These are phyloP conservation scores for Calamus simplicifolius DNA, from an alignment of 176 grass and related monocot genomes.

Conservation along the genomic window DNA sequence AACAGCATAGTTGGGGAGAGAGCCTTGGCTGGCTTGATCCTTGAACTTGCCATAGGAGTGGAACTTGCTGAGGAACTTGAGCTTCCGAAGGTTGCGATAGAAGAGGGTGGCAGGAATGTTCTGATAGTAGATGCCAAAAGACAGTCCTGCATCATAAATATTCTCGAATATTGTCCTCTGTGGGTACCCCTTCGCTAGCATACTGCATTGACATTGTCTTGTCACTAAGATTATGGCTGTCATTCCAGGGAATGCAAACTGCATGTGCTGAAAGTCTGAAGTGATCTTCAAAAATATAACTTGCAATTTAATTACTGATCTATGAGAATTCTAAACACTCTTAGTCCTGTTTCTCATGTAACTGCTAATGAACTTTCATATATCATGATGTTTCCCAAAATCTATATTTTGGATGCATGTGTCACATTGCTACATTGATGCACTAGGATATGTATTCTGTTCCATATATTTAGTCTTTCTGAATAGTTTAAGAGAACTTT, in stretches of 20 bases:
- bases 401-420: too few species aligned
- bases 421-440: too few species aligned
- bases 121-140: slow-evolving; percentile 91
- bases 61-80: slow-evolving; percentile 83
- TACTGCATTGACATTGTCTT: slow-evolving; percentile 23
- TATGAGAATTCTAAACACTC: too few species aligned
- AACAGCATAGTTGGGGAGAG: slow-evolving; percentile 72
- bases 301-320: not conserved
- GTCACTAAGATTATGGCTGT: not conserved
- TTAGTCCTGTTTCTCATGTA: too few species aligned
- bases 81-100: slow-evolving; percentile 86
- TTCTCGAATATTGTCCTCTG: slow-evolving; percentile 91
- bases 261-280: not conserved
- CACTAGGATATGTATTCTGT: too few species aligned
- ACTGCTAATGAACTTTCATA: too few species aligned
- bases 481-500: too few species aligned
- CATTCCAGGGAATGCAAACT: not conserved
- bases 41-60: slow-evolving; percentile 49
- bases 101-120: slow-evolving; percentile 63
- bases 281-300: not conserved
- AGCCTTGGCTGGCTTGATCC: slow-evolving; percentile 33
- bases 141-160: slow-evolving; percentile 51
- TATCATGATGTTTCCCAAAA: too few species aligned
- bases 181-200: slow-evolving; percentile 50
- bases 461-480: too few species aligned